These are phyloP conservation scores for Pythium scleroteichum DNA, from an alignment of 352 stramenopile genomes.

Conservation along the genomic window DNA sequence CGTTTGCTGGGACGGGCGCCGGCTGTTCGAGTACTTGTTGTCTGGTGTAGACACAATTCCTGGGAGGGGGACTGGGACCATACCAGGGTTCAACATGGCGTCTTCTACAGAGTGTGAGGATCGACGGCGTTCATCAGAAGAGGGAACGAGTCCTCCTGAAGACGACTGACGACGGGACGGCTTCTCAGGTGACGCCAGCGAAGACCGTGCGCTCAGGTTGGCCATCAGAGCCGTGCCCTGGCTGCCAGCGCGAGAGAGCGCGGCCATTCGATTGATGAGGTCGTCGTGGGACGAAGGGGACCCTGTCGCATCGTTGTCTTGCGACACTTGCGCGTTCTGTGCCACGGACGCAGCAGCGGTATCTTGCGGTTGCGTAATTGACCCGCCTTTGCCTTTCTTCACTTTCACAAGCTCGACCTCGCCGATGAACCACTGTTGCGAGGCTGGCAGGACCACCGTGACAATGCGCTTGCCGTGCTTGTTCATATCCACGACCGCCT, in stretches of 20 bases:
- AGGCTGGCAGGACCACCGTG: conserved; percentile 43
- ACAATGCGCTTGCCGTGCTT: conserved; percentile 59
- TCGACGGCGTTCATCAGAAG: conserved; percentile 1
- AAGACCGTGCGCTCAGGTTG: conserved; percentile 44
- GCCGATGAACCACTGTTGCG: conserved; percentile 64
- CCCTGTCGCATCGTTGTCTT: conserved; percentile 15
- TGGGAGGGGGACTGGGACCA: conserved; percentile 48
- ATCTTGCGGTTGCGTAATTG: conserved; percentile 4
- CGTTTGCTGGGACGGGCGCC: conserved; percentile 11
- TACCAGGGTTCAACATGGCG: conserved; percentile 33
- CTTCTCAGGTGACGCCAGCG: conserved; percentile 22
- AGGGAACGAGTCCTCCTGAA: too few species aligned
- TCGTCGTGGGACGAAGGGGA: conserved; percentile 45
- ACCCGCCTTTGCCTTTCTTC: conserved; percentile 55
- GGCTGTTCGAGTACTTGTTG: conserved; percentile 4
- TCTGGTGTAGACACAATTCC: conserved; percentile 34
- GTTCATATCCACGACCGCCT: conserved; percentile 65
- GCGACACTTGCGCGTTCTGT: background rate
- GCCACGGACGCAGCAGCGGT: background rate
- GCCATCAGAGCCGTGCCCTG: conserved; percentile 56
- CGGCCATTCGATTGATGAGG: conserved; percentile 72
- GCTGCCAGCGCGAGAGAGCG: conserved; percentile 61
- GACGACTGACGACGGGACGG: conserved; percentile 9
- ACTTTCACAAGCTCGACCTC: conserved; percentile 75
- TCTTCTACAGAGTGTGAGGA: conserved; percentile 14